A percentile compares a stretch with the other conserved stretches of the same genome.
Conservation (phyloP, 805 yeast species). For the Zygosaccharomyces bisporus region DNA sequence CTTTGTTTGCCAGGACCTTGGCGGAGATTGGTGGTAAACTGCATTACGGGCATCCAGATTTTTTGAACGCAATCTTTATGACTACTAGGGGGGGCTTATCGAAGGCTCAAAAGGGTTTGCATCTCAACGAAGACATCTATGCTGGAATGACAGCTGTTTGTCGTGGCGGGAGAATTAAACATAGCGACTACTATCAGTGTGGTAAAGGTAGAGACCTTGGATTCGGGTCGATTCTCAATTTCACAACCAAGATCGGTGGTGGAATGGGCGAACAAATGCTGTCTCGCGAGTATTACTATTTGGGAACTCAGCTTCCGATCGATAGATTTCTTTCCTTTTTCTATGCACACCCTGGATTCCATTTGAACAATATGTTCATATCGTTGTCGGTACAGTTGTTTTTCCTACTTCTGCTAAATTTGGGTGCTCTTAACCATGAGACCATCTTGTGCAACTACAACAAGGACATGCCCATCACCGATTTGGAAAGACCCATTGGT, state of each 20-base stretch:
- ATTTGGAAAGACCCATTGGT: conserved; percentile 70
- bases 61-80: conserved; percentile 86
- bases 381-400: conserved; percentile 83
- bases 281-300: conserved; percentile 84
- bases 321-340: conserved; percentile 89
- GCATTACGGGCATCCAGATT: conserved; percentile 97
- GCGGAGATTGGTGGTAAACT: conserved; percentile 93
- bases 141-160: conserved; percentile 90
- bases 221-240: conserved; percentile 84
- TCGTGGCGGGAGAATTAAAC: conserved; percentile 92
- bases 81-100: conserved; percentile 94
- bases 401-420: conserved; percentile 70
- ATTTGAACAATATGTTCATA: conserved; percentile 83
- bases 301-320: conserved; percentile 85
- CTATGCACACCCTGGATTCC: conserved; percentile 97
- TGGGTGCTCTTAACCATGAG: conserved; percentile 76
- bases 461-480: conserved; percentile 66
- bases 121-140: conserved; percentile 89
- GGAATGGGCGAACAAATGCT: conserved; percentile 98
- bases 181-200: conserved; percentile 93
- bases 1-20: conserved; percentile 86
- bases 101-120: conserved; percentile 90
- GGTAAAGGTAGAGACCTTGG: conserved; percentile 97
- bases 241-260: conserved; percentile 94
- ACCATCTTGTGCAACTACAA: conserved; percentile 64